Conservation (phyloP, 2,329 filamentous ascomycete species). For the Lecanicillium sp. region DNA sequence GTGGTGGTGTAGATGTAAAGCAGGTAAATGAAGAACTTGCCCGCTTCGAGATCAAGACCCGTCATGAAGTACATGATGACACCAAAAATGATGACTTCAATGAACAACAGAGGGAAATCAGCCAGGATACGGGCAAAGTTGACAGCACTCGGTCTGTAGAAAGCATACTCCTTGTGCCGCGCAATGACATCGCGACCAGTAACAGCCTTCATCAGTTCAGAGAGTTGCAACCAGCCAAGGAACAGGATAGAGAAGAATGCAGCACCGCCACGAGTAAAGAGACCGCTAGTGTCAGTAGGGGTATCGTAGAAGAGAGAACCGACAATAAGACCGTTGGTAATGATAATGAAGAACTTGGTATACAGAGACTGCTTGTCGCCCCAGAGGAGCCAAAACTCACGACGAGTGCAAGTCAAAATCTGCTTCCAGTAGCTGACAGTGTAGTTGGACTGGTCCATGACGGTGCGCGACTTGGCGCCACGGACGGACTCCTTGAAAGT, state of each 20-base stretch:
- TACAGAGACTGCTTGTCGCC: constrained; percentile 68
- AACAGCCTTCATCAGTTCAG: constrained; percentile 70
- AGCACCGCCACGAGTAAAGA: constrained; percentile 45
- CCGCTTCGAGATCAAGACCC: constrained; percentile 54
- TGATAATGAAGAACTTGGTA: constrained; percentile 72
- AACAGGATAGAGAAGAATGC: constrained; percentile 44
- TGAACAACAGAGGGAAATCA: constrained; percentile 52
- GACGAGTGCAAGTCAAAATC: constrained; percentile 57
- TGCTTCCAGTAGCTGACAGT: constrained; percentile 68
- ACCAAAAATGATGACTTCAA: constrained; percentile 60
- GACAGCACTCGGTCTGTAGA: constrained; percentile 46
- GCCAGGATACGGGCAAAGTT: constrained; percentile 44
- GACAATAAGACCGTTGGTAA: constrained; percentile 66
- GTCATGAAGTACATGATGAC: constrained; percentile 70
- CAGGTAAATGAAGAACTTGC: constrained; percentile 59
- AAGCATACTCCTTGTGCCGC: constrained; percentile 38
- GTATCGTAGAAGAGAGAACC: constrained; percentile 72
- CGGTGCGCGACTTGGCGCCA: constrained; percentile 61
- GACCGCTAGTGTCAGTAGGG: constrained; percentile 47
- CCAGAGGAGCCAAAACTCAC: constrained; percentile 71
- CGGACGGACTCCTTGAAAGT: constrained; percentile 60
- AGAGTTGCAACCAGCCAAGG: constrained; percentile 59
- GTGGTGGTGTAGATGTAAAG: constrained; percentile 50
- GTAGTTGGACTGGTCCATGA: constrained; percentile 61
- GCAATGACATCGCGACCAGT: constrained; percentile 54